A percentile compares a stretch with the other conserved stretches of the same genome.
These are phyloP conservation scores for Hymenoscyphus infarciens DNA, from an alignment of 2,329 filamentous ascomycete genomes.

Conservation along the genomic window DNA sequence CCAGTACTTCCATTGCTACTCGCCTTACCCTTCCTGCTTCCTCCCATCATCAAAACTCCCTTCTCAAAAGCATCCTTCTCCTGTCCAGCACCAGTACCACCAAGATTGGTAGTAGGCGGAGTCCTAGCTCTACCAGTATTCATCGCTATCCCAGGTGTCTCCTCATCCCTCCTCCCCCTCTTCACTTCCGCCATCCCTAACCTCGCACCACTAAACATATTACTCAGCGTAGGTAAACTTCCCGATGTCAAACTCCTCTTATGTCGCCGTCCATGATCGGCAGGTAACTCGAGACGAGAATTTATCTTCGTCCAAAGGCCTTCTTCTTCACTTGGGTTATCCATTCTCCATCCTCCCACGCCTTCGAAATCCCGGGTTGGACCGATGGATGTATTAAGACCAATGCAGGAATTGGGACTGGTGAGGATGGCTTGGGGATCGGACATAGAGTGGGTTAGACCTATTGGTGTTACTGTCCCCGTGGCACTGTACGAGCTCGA, in stretches of 20 bases:
- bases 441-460: neutral
- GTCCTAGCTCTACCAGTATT: slow-evolving; percentile 50
- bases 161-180: slow-evolving; percentile 19
- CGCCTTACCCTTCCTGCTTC: neutral
- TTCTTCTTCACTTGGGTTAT: slow-evolving; percentile 37
- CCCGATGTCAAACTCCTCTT: slow-evolving; percentile 40
- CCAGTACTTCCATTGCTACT: neutral
- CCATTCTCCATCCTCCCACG: slow-evolving; percentile 54
- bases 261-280: slow-evolving; percentile 41
- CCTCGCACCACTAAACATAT: neutral
- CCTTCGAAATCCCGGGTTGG: slow-evolving; percentile 57
- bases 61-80: slow-evolving; percentile 6
- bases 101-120: slow-evolving; percentile 36
- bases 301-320: slow-evolving; percentile 50
- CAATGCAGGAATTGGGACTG: slow-evolving; percentile 33
- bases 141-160: slow-evolving; percentile 26
- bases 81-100: neutral
- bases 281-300: slow-evolving; percentile 47
- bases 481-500: slow-evolving; percentile 37
- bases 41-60: slow-evolving; percentile 9
- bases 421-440: slow-evolving; percentile 16
- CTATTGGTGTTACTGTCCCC: slow-evolving; percentile 24
- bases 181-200: neutral
- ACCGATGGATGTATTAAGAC: slow-evolving; percentile 47
- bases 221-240: slow-evolving; percentile 17